Evolutionary conservation across 768 basidiomycete genomes (phyloP).

Genomic region (Leucogyrophana mollusca): DNA sequence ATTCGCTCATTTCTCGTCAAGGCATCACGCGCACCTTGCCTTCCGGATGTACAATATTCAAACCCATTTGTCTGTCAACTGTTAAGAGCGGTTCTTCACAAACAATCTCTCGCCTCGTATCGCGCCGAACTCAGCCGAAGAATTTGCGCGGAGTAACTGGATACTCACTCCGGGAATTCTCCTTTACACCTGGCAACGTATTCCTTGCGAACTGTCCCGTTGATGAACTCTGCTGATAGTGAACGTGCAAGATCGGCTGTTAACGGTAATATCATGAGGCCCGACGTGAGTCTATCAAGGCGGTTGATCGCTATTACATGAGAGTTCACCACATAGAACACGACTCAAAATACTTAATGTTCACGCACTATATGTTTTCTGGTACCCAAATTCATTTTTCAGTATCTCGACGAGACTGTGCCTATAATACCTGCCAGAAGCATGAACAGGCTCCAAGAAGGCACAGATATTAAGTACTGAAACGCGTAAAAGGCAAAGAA

Average conservation of each 20-base stretch:
- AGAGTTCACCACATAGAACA: not conserved
- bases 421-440: slow-evolving; percentile 85
- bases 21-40: slow-evolving; percentile 64
- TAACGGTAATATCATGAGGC: slow-evolving; percentile 90
- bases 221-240: slow-evolving; percentile 79
- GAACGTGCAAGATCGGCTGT: slow-evolving; percentile 63
- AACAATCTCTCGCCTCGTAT: slow-evolving; percentile 67
- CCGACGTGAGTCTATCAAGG: slow-evolving; percentile 91
- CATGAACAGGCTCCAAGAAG: slow-evolving; percentile 75
- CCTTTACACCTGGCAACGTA: slow-evolving; percentile 90
- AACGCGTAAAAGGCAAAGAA: slow-evolving; percentile 23
- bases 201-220: slow-evolving; percentile 82
- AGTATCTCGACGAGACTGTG: slow-evolving; percentile 89
- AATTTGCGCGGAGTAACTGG: not conserved
- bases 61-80: slow-evolving; percentile 93
- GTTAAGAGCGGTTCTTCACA: slow-evolving; percentile 89
- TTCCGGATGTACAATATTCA: slow-evolving; percentile 93
- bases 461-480: slow-evolving; percentile 4
- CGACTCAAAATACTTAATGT: not conserved
- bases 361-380: slow-evolving; percentile 83
- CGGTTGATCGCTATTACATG: slow-evolving; percentile 77
- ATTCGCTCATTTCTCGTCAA: no score
- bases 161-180: slow-evolving; percentile 79
- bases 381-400: slow-evolving; percentile 76
- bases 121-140: not conserved